Percentiles rank a stretch among this genome's conserved stretches.
These are phyloP conservation scores for Candida pseudoglaebosa DNA, from an alignment of 805 yeast species.

Conservation along the genomic window DNA sequence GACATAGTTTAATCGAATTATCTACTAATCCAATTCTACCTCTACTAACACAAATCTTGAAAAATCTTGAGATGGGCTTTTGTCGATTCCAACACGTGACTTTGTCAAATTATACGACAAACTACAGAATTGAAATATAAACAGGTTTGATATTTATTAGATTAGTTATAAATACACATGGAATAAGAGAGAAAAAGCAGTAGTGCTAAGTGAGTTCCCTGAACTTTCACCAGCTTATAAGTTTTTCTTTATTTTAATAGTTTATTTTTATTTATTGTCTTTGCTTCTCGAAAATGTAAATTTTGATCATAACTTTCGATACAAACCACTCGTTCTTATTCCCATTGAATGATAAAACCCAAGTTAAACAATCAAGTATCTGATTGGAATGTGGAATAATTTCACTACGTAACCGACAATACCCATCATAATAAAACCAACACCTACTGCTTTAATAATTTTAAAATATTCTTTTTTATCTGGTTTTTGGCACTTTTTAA, in stretches of 20 bases:
- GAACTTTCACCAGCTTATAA: neutral
- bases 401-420: slow-evolving; percentile 94
- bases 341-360: too few species aligned
- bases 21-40: neutral
- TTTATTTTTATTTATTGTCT: too few species aligned
- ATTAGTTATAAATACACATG: neutral
- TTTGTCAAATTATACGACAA: too few species aligned
- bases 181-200: neutral
- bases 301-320: neutral
- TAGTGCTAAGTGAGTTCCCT: neutral
- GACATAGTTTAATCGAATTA: slow-evolving; percentile 12
- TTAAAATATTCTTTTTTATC: slow-evolving; percentile 81
- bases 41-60: too few species aligned
- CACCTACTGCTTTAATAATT: slow-evolving; percentile 92
- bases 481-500: slow-evolving; percentile 92
- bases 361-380: slow-evolving; percentile 90
- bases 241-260: too few species aligned
- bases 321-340: neutral
- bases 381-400: slow-evolving; percentile 90
- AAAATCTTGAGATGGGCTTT: neutral
- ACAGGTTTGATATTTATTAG: neutral
- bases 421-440: slow-evolving; percentile 97
- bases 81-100: neutral
- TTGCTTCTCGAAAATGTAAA: too few species aligned
- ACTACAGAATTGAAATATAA: too few species aligned